Evolutionary conservation across 495 filamentous ascomycete genomes (phyloP).

Genomic region (Aspergillus heteromorphus): DNA sequence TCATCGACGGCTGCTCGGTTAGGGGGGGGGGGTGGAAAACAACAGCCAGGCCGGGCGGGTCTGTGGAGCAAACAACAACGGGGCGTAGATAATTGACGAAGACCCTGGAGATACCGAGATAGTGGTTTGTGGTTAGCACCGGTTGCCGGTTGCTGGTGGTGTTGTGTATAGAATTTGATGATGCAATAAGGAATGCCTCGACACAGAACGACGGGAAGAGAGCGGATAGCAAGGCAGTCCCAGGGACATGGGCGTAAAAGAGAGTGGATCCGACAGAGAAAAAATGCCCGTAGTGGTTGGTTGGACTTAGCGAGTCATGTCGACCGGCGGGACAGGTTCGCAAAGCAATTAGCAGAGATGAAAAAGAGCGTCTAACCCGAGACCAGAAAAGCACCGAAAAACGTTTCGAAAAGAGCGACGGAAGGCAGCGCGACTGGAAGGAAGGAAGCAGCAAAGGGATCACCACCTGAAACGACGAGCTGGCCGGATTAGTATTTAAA

Average conservation of each 20-base stretch:
- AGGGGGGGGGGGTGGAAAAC: background rate
- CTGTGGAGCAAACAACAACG: constrained; percentile 10
- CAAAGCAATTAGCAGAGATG: constrained; percentile 16
- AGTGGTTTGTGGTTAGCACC: too few relatives aligned
- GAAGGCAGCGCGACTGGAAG: constrained; percentile 31
- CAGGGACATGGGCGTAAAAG: constrained; percentile 12
- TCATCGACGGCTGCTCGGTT: constrained; percentile 7
- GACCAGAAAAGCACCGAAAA: constrained; percentile 23
- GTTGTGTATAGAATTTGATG: constrained; percentile 17
- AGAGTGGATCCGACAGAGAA: constrained; percentile 17
- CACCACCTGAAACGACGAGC: constrained; percentile 24
- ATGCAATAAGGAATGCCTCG: constrained; percentile 32
- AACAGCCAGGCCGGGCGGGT: constrained; percentile 5
- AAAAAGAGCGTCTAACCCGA: constrained; percentile 33
- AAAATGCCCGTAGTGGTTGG: constrained; percentile 22
- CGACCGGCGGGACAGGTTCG: constrained; percentile 16
- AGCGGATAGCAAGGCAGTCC: constrained; percentile 11
- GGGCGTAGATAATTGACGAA: constrained; percentile 13
- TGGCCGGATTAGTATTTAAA: constrained; percentile 20
- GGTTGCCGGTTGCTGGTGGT: background rate
- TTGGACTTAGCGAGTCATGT: constrained; percentile 12
- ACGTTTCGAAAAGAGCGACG: constrained; percentile 35
- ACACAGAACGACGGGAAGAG: constrained; percentile 18
- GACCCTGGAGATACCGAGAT: background rate
- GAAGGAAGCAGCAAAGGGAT: constrained; percentile 25